Base-by-base conservation (phyloP, 164 flowering plant species). In the Warburgia ugandensis region DNA sequence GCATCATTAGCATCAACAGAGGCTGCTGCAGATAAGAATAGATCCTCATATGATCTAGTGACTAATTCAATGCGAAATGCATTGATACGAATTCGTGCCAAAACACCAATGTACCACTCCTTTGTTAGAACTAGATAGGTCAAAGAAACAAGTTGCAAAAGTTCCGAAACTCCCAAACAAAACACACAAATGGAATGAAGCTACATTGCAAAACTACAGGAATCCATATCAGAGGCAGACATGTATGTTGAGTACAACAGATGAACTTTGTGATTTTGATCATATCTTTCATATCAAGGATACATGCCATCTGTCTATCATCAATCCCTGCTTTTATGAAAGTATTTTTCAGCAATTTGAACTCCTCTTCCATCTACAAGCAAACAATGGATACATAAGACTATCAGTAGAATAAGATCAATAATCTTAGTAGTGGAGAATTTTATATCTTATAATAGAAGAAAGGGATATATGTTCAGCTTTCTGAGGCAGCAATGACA, bases 31-130 rank as follows among this genome's bases (percentile, higher is more conserved):
- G 63, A 66, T 55, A 72, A 69, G 45, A 80, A 67, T 23, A 92
- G 75, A 74, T 92, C 95, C 59, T 83, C 89, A 70, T 76, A 82
- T 13, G 66, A 64, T 59, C 84, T 85, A 45, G 78, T 74, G 56
- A 70, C 73, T 72, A 87, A 61, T 54, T 85, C 96, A 68, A 92
- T 59, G 2, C 94, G 98, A 58, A 92, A 92, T 6, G 95, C 82
- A 78, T 88, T 87, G 52, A 88, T 82, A 38, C 89, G 86, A 45
- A 92, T 75, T 40, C 94, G 77, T 40, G 94, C 87, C 73, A 92
- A 70, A 48, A 80, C 75, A 35, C 65, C 65, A 49, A 56, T 60
- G 58, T 87, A 92, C 96, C 98, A 92, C 54, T 85, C 64, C 52
- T 77, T 75, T 46, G 78, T 81, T 45, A 85, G 55, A 65, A 92